Evolutionary conservation across 2,329 filamentous ascomycete genomes (phyloP).

Genomic region (Fusarium sp.): DNA sequence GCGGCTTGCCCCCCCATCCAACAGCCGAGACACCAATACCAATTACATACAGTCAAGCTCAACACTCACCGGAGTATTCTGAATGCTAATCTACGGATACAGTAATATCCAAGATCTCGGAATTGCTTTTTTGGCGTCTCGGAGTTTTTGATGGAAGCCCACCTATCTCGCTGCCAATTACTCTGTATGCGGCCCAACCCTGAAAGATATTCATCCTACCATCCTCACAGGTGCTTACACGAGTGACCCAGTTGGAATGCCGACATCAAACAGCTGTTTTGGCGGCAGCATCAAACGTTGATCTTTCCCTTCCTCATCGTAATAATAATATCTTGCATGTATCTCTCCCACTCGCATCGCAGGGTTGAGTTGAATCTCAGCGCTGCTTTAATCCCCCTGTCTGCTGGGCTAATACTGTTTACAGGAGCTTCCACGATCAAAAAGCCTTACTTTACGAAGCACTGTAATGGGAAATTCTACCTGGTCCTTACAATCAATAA

Average conservation of each 20-base stretch:
- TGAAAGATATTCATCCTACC: background rate
- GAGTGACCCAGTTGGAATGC: conserved; percentile 23
- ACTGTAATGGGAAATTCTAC: background rate
- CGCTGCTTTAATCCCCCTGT: conserved; percentile 6
- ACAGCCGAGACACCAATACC: conserved; percentile 7
- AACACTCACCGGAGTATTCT: conserved; percentile 6
- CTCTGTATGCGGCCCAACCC: background rate
- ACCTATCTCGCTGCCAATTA: background rate
- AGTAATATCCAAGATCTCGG: conserved; percentile 17
- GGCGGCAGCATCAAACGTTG: background rate
- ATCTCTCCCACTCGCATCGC: conserved; percentile 9
- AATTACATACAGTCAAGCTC: background rate
- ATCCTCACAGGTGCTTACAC: conserved; percentile 18
- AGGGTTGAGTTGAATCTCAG: background rate
- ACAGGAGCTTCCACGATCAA: background rate
- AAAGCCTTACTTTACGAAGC: conserved; percentile 3
- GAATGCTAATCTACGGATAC: background rate
- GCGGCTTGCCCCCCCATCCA: background rate
- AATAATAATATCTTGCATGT: background rate
- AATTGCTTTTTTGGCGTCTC: conserved; percentile 9
- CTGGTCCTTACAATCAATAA: background rate
- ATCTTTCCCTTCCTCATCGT: background rate
- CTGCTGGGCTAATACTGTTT: background rate
- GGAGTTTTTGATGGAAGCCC: conserved; percentile 1
- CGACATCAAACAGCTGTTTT: conserved; percentile 3